Conservation (phyloP, 176 grass and related monocot genomes). For the Saccharum spontaneum region DNA sequence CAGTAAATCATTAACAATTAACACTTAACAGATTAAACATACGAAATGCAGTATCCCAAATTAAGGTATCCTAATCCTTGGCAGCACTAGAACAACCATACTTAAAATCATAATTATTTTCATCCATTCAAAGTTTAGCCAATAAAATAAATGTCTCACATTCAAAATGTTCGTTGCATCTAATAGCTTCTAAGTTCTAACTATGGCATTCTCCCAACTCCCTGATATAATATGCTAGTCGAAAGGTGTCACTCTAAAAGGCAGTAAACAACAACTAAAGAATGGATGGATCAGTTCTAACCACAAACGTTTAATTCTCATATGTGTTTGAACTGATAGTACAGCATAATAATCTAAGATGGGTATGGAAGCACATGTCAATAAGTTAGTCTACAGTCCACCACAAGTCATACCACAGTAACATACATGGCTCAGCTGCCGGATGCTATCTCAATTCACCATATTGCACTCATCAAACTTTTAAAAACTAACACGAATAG, state of each 20-base stretch:
- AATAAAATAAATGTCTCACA: background rate
- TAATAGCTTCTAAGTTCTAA: background rate
- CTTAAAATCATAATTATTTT: slow-evolving; percentile 1
- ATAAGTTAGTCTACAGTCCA: background rate
- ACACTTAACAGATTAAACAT: slow-evolving; percentile 12
- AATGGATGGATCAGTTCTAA: background rate
- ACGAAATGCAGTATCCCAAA: slow-evolving; percentile 10
- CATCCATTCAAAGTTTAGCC: background rate
- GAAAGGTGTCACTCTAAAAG: slow-evolving; percentile 7
- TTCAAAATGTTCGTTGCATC: background rate
- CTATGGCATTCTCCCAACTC: background rate
- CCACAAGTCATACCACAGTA: background rate
- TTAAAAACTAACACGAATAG: slow-evolving; percentile 5
- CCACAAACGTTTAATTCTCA: background rate
- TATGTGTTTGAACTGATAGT: background rate
- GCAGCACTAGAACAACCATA: too few species aligned
- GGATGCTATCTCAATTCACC: background rate
- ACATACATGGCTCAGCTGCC: background rate
- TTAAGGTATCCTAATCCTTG: background rate
- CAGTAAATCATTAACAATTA: slow-evolving; percentile 13
- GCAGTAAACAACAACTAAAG: background rate
- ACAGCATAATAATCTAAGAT: background rate
- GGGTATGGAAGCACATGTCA: background rate
- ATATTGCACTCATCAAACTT: background rate
- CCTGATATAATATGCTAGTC: background rate